Percentiles rank a stretch among this genome's conserved stretches.
These are phyloP conservation scores for Microascus cirrosus DNA, from an alignment of 2,329 filamentous ascomycete species.

Conservation along the genomic window DNA sequence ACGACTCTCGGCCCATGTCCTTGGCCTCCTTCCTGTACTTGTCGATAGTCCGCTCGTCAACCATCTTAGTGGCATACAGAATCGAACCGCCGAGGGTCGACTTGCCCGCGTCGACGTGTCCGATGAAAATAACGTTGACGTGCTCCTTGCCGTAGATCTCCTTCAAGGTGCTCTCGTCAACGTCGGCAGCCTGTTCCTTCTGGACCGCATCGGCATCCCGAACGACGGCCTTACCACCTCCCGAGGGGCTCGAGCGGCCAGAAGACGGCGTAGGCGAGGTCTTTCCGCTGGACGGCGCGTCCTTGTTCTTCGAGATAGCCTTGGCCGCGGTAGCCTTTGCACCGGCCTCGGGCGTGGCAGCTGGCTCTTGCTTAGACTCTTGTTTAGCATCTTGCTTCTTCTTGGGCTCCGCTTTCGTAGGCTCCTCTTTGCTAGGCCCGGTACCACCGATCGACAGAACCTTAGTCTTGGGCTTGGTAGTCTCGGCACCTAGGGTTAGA, in stretches of 20 bases:
- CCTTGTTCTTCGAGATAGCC: conserved; percentile 84
- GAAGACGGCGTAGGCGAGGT: conserved; percentile 63
- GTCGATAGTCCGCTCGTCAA: conserved; percentile 96
- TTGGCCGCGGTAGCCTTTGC: conserved; percentile 80
- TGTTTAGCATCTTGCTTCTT: conserved; percentile 23
- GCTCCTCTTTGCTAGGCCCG: background rate
- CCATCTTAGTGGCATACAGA: conserved; percentile 90
- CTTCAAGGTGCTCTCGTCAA: conserved; percentile 63
- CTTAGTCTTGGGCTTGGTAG: conserved; percentile 42
- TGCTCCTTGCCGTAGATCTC: conserved; percentile 94
- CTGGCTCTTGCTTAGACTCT: conserved; percentile 36
- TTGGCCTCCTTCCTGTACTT: conserved; percentile 97
- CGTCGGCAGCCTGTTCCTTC: conserved; percentile 69
- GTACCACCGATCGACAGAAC: conserved; percentile 29
- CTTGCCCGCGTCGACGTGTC: conserved; percentile 97
- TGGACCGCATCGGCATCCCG: conserved; percentile 75
- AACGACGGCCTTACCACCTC: conserved; percentile 35
- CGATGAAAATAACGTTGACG: conserved; percentile 94
- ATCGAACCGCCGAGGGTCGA: conserved; percentile 92
- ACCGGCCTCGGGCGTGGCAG: conserved; percentile 52
- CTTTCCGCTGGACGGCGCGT: conserved; percentile 35
- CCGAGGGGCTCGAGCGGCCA: conserved; percentile 70
- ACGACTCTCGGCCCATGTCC: conserved; percentile 90
- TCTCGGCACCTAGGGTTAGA: conserved; percentile 57
- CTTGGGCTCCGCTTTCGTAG: conserved; percentile 26